A percentile compares a stretch with the other conserved stretches of the same genome.
These are phyloP conservation scores for Ceratocystis cubensis DNA, from an alignment of 2,329 filamentous ascomycete species.

Conservation along the genomic window DNA sequence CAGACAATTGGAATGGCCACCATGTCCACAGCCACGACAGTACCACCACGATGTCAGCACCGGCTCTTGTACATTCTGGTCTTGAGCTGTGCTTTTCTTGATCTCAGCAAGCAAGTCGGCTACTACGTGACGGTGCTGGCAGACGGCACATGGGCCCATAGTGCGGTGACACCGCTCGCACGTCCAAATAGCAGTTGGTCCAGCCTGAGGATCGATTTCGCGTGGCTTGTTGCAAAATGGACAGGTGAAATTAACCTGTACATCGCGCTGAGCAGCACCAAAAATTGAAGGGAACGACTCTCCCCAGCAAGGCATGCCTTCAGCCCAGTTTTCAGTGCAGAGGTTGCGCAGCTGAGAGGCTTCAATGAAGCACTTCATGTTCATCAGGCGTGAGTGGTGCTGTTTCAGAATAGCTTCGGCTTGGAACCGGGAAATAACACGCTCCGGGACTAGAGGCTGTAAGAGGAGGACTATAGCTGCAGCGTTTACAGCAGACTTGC, in stretches of 20 bases:
- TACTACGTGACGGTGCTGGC: conserved; percentile 40
- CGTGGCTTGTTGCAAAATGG: conserved; percentile 44
- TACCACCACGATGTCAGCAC: conserved; percentile 46
- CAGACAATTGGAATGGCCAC: conserved; percentile 49
- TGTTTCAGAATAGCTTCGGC: conserved; percentile 45
- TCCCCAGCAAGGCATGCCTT: conserved; percentile 39
- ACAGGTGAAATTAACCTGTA: conserved; percentile 43
- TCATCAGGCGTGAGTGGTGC: conserved; percentile 47
- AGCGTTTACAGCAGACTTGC: conserved; percentile 45
- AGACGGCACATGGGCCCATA: conserved; percentile 48
- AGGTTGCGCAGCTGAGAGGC: conserved; percentile 50
- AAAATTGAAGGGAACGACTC: conserved; percentile 44
- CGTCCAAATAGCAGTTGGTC: conserved; percentile 38
- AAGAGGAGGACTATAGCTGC: conserved; percentile 50
- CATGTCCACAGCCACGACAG: conserved; percentile 49
- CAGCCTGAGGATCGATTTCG: conserved; percentile 36
- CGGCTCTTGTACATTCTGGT: conserved; percentile 23
- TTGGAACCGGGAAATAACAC: conserved; percentile 43
- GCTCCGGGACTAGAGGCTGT: conserved; percentile 42
- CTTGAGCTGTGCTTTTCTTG: conserved; percentile 10
- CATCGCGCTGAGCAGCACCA: conserved; percentile 40
- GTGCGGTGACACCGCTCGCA: conserved; percentile 43
- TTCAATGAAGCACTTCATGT: conserved; percentile 47
- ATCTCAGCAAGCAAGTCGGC: conserved; percentile 30
- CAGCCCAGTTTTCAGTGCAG: conserved; percentile 45